Evolutionary conservation across 441 rosid species (phyloP), one percentile per base, ranked within the genome.

Genomic region (Erodium moschatum): DNA sequence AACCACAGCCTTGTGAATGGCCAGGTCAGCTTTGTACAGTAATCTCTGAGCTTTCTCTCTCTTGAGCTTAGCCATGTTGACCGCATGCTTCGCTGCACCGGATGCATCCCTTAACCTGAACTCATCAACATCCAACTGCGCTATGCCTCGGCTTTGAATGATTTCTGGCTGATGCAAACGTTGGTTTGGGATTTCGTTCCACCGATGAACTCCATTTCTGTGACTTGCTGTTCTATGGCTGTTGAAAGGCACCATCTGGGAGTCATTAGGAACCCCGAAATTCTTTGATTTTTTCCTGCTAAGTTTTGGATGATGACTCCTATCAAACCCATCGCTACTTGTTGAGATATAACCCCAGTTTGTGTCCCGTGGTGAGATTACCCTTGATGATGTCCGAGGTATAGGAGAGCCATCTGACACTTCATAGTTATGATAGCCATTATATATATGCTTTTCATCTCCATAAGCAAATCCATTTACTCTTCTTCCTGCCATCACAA

Each of bases 1-100:
- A 76, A 82, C 85, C 71, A 86, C 92, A 70, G 97, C 99, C 83
- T 83, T 91, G 84, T 91, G 96, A 64, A 91, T 85, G 16, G 92
- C 90, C 74, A 89, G 74, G 79, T 91, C 97, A 69, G 97, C 99
- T 80, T 75, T 78, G 80, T 79, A 82, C 63, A 88, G 81, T 84
- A 91, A 76, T 73, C 84, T 86, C 81, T 85, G 87, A 60, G 97
- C 96, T 76, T 68, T 87, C 71, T 90, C 94, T 78, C 90, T 80
- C 85, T 94, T 94, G 67, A 84, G 72, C 79, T 86, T 94, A 67
- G 97, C 97, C 70, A 84, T 50, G 38, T 78, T 78, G 7, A 72
- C 81, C 0, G 97, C 94, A 60, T 85, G 86, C 73, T 73, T 77
- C 18, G 96, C 97, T 33, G 88, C 91, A 63, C 85, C 84, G 68